Evolutionary conservation across 768 basidiomycete genomes (phyloP).

Genomic region (Termitomyces sp.): DNA sequence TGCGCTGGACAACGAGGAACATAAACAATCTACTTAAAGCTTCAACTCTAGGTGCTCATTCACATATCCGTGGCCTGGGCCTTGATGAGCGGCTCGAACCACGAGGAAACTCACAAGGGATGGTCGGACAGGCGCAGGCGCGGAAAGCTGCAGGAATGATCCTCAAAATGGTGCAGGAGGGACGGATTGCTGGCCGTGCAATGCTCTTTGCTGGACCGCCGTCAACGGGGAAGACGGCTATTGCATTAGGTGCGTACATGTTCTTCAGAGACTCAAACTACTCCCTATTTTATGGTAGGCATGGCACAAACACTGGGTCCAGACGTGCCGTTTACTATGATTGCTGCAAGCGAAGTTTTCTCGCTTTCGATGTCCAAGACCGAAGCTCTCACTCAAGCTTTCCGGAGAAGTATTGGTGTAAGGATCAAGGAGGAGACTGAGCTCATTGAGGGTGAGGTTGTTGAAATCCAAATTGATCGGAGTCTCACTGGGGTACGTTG

Average conservation of each 20-base stretch:
- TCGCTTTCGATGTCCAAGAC: slow-evolving; percentile 98
- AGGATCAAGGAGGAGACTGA: slow-evolving; percentile 98
- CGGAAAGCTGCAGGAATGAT: slow-evolving; percentile 98
- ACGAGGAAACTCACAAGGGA: slow-evolving; percentile 84
- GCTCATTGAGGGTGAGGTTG: slow-evolving; percentile 96
- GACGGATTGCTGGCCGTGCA: slow-evolving; percentile 90
- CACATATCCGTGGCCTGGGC: slow-evolving; percentile 94
- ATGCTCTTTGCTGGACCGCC: slow-evolving; percentile 98
- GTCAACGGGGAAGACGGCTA: slow-evolving; percentile 96
- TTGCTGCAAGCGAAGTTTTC: slow-evolving; percentile 97
- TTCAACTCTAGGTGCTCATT: slow-evolving; percentile 66
- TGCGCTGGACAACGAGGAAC: slow-evolving; percentile 21
- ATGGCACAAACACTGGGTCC: slow-evolving; percentile 95
- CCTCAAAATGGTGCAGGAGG: slow-evolving; percentile 97
- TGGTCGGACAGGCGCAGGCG: slow-evolving; percentile 96
- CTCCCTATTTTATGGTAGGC: slow-evolving; percentile 38
- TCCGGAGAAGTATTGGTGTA: slow-evolving; percentile 94
- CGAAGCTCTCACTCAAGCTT: slow-evolving; percentile 94
- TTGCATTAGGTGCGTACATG: slow-evolving; percentile 76
- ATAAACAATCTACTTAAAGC: slow-evolving; percentile 3
- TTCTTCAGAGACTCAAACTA: neutral
- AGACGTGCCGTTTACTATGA: slow-evolving; percentile 97
- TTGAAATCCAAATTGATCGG: slow-evolving; percentile 97
- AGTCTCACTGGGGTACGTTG: slow-evolving; percentile 85
- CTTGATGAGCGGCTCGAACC: slow-evolving; percentile 92